Evolutionary conservation across 805 yeast genomes (phyloP).

Genomic region (Saccharomycopsis malanga): DNA sequence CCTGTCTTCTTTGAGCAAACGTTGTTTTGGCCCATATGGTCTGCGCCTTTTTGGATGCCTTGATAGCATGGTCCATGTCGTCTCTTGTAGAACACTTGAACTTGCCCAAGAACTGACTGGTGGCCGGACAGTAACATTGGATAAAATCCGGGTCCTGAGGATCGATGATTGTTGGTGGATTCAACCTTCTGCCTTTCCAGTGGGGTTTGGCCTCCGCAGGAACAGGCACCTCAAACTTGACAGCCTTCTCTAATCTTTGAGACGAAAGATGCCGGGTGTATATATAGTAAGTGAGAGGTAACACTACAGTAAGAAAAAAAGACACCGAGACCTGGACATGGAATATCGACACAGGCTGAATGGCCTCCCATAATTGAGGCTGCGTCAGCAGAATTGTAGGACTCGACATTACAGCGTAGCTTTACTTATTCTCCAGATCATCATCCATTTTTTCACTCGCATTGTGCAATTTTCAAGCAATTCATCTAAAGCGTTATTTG

Average conservation of each 20-base stretch:
- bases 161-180: constrained; percentile 52
- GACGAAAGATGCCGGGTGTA: constrained; percentile 19
- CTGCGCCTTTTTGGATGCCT: constrained; percentile 50
- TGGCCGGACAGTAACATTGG: constrained; percentile 92
- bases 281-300: constrained; percentile 20
- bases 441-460: no score
- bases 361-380: not conserved
- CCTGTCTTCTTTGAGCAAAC: constrained; percentile 59
- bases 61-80: constrained; percentile 64
- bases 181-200: constrained; percentile 83
- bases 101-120: constrained; percentile 81
- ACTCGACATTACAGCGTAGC: no score
- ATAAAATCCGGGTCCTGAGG: constrained; percentile 60
- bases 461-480: no score
- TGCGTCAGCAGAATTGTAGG: no score
- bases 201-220: constrained; percentile 80
- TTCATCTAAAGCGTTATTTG: no score
- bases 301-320: constrained; percentile 23
- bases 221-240: constrained; percentile 45
- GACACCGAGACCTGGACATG: constrained; percentile 24
- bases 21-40: constrained; percentile 42
- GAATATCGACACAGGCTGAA: constrained; percentile 7
- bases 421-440: no score
- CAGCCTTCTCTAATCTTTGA: constrained; percentile 27
- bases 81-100: constrained; percentile 54